Evolutionary conservation across 1,139 yeast genomes (phyloP), one percentile per base, ranked within the genome.

Genomic region (Yamadazyma spencermartinsiae): DNA sequence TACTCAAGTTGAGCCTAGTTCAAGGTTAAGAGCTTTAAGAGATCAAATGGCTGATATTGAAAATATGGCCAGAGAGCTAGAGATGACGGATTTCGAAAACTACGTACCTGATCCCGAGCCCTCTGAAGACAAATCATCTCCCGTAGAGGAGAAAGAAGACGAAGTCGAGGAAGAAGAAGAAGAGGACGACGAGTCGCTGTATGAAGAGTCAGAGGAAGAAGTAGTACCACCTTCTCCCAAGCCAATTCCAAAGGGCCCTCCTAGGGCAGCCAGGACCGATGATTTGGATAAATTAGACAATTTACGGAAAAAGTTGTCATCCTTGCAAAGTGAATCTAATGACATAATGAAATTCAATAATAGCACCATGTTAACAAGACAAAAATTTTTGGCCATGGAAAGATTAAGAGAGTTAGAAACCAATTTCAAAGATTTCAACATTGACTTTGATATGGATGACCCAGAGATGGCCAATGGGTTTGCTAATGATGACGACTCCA

Each of bases 11-110:
- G 96, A 86, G 55, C 95, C 96, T 8, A 84, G 85, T 51, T 76
- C 85, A 5, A 69, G 94, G 49, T 65, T 90, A 38, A 74, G 94
- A 45, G 82, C 80, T 35, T 70, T 90, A 45, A 74, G 96, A 43
- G 88, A 83, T 50, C 80, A 84, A 56, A 86, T 89, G 95, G 96
- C 87, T 39, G 83, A 79, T 45, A 72, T 92, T 38, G 96, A 88
- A 53, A 75, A 77, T 39, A 83, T 83, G 69, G 97, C 97, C 0
- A 71, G 96, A 45, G 88, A 85, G 55, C 72, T 90, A 46, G 98
- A 90, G 59, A 82, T 81, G 79, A 83, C 88, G 16, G 90, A 88
- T 49, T 88, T 88, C 53, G 82, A 71, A 43, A 66, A 61, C 15
- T 69, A 68, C 47, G 57, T 51, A 4, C 54, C 51, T 26, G 60